Evolutionary conservation across 2,329 filamentous ascomycete genomes (phyloP).

Genomic region (Zasmidium angulare): DNA sequence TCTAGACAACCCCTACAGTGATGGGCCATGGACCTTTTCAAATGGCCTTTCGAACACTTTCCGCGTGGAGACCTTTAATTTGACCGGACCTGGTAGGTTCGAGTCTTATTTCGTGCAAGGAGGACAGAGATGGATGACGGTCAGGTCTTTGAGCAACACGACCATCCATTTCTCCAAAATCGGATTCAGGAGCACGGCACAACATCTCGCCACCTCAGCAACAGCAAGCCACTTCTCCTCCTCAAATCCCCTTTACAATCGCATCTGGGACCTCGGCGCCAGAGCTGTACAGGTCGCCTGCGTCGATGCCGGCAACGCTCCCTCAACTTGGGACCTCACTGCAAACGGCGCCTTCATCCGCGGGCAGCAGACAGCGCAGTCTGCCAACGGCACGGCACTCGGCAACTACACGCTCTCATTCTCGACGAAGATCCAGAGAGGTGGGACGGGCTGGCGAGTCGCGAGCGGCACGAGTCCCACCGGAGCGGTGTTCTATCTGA

Average conservation of each 20-base stretch:
- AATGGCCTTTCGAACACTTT: constrained; percentile 37
- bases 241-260: constrained; percentile 34
- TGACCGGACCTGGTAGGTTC: constrained; percentile 32
- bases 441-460: constrained; percentile 42
- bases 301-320: constrained; percentile 39
- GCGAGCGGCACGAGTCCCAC: constrained; percentile 24
- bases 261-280: constrained; percentile 42
- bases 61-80: constrained; percentile 41
- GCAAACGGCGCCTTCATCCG: constrained; percentile 38
- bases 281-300: constrained; percentile 37
- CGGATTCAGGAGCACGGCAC: constrained; percentile 36
- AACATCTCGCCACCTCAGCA: constrained; percentile 21
- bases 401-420: constrained; percentile 42
- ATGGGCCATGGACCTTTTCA: constrained; percentile 36
- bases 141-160: constrained; percentile 38
- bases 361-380: constrained; percentile 35
- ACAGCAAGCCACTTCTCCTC: constrained; percentile 35
- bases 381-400: constrained; percentile 23
- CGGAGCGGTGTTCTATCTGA: constrained; percentile 28
- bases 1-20: constrained; percentile 29
- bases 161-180: constrained; percentile 34
- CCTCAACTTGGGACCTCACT: constrained; percentile 38
- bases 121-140: constrained; percentile 43
- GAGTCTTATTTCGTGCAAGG: constrained; percentile 42
- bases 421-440: constrained; percentile 39